A percentile compares a stretch with the other conserved stretches of the same genome.
These are phyloP conservation scores for Blumeriella jaapii DNA, from an alignment of 2,329 filamentous ascomycete genomes.

Conservation along the genomic window DNA sequence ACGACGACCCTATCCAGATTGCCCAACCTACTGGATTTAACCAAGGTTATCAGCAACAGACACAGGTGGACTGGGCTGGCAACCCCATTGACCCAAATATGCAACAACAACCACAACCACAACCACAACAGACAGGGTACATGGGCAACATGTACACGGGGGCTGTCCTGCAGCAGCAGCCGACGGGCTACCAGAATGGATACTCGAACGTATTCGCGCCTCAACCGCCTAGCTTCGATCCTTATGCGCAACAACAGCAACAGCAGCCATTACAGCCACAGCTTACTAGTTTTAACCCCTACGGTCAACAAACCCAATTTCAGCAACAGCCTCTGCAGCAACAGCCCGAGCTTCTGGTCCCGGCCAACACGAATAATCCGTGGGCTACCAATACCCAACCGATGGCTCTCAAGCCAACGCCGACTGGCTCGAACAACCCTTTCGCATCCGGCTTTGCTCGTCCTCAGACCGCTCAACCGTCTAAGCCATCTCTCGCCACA, in stretches of 20 bases:
- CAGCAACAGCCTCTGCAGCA: conserved; percentile 35
- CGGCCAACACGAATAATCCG: conserved; percentile 85
- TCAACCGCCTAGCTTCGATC: conserved; percentile 61
- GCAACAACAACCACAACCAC: conserved; percentile 62
- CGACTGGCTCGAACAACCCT: conserved; percentile 95
- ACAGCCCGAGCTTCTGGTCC: conserved; percentile 48
- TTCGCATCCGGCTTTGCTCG: conserved; percentile 68
- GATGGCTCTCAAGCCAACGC: conserved; percentile 63
- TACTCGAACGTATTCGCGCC: conserved; percentile 57
- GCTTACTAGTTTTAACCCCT: conserved; percentile 43
- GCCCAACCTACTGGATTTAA: conserved; percentile 76
- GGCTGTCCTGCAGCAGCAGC: conserved; percentile 38
- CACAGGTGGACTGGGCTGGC: conserved; percentile 91
- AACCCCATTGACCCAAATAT: conserved; percentile 79
- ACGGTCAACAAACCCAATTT: conserved; percentile 32
- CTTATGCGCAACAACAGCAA: conserved; percentile 48
- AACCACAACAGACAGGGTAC: conserved; percentile 73
- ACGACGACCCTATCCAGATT: conserved; percentile 52
- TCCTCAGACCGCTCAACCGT: conserved; percentile 42
- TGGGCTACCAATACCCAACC: conserved; percentile 61
- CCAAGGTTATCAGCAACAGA: conserved; percentile 94
- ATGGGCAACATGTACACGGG: conserved; percentile 43
- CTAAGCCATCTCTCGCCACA: conserved; percentile 60
- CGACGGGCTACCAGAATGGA: conserved; percentile 57
- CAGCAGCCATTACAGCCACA: conserved; percentile 43